phyloP scores from a whole-genome alignment of 257 asterid genomes.

The Echites panduratus region DNA sequence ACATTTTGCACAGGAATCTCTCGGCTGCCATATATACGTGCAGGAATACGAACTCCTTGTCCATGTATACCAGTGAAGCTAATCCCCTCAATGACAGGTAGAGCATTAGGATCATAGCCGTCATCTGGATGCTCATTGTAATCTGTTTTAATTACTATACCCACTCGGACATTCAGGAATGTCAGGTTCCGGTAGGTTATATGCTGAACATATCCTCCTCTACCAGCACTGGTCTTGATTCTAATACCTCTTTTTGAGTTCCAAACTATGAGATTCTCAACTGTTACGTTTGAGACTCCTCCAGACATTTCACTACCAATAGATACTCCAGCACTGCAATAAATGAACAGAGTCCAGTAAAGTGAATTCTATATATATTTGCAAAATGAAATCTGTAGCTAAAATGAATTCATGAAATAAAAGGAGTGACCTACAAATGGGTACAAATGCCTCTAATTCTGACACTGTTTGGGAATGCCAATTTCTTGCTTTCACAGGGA shows the following conservation, averaged over 20 bases:
- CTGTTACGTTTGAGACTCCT: conserved; percentile 64
- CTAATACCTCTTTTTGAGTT: conserved; percentile 83
- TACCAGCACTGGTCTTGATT: conserved; percentile 79
- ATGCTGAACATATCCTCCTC: conserved; percentile 74
- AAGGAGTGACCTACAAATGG: background rate
- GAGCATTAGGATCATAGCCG: conserved; percentile 69
- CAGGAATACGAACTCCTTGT: conserved; percentile 81
- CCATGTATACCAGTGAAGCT: conserved; percentile 67
- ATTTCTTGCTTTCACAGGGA: background rate
- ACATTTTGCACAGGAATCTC: conserved; percentile 66
- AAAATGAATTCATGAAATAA: background rate
- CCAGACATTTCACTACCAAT: conserved; percentile 98
- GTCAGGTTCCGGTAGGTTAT: conserved; percentile 67
- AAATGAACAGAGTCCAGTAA: conserved; percentile 21
- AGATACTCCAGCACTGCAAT: conserved; percentile 84
- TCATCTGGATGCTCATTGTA: conserved; percentile 84
- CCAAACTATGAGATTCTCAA: conserved; percentile 77
- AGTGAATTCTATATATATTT: background rate
- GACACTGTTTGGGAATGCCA: background rate
- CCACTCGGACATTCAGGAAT: conserved; percentile 75
- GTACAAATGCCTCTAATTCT: conserved; percentile 3
- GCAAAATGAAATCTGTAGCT: background rate
- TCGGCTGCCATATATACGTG: conserved; percentile 74
- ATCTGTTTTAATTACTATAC: conserved; percentile 80
- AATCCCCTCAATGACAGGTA: conserved; percentile 64